A percentile compares a stretch with the other conserved stretches of the same genome.
phyloP scores from a whole-genome alignment of 768 basidiomycete genomes.

The Boletus barrowsii region DNA sequence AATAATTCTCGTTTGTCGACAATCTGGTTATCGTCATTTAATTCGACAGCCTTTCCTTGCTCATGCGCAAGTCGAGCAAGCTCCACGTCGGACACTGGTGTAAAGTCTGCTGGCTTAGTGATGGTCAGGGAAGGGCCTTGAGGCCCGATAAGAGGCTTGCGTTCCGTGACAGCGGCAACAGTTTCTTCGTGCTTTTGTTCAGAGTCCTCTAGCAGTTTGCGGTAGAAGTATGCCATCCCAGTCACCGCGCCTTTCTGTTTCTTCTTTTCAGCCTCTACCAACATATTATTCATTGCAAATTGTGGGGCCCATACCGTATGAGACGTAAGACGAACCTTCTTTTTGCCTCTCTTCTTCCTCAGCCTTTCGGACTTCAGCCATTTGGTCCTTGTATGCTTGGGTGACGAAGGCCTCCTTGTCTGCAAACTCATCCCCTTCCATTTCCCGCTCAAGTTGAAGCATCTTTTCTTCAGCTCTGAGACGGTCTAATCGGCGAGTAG shows the following conservation, averaged over 20 bases:
- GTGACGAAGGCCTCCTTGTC: conserved; percentile 99
- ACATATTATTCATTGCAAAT: neutral
- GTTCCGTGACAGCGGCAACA: conserved; percentile 62
- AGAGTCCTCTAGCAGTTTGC: conserved; percentile 70
- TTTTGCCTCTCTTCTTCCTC: conserved; percentile 89
- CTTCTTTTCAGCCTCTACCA: conserved; percentile 55
- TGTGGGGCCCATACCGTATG: neutral
- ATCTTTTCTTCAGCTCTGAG: conserved; percentile 96
- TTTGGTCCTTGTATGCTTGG: conserved; percentile 94
- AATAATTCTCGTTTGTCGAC: conserved; percentile 93
- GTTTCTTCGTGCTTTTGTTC: conserved; percentile 85
- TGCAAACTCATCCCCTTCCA: conserved; percentile 88
- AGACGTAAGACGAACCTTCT: conserved; percentile 61
- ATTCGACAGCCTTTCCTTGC: conserved; percentile 82
- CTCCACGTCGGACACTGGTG: conserved; percentile 67
- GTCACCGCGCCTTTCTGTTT: conserved; percentile 55
- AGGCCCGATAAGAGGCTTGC: conserved; percentile 57
- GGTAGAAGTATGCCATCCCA: conserved; percentile 87
- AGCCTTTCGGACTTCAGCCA: conserved; percentile 84
- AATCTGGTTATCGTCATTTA: conserved; percentile 97
- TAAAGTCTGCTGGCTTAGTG: conserved; percentile 63
- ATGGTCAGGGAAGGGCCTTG: conserved; percentile 68
- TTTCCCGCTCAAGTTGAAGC: conserved; percentile 89
- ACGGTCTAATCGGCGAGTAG: conserved; percentile 85
- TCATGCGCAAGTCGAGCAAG: conserved; percentile 66